phyloP scores from a whole-genome alignment of 768 basidiomycete genomes.

The Lyophyllum semitale region DNA sequence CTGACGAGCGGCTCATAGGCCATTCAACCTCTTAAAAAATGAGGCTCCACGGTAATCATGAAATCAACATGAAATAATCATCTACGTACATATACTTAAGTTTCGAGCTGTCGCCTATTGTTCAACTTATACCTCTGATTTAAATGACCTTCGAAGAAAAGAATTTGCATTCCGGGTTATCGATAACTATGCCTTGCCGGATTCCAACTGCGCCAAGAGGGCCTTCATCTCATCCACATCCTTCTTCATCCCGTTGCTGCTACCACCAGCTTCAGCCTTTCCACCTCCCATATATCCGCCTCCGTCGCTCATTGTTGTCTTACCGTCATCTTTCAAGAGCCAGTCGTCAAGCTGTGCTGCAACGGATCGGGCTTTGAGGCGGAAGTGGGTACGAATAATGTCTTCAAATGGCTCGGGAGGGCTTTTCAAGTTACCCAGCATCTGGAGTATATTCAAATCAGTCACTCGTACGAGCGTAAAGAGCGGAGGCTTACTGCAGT shows the following conservation, averaged over 20 bases:
- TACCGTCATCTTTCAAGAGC: slow-evolving; percentile 77
- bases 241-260: slow-evolving; percentile 61
- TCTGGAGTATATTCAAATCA: slow-evolving; percentile 43
- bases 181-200: background rate
- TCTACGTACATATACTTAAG: background rate
- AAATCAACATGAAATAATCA: background rate
- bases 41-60: too few species aligned
- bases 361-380: slow-evolving; percentile 77
- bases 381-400: slow-evolving; percentile 88
- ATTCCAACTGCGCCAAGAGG: slow-evolving; percentile 46
- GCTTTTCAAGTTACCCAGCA: slow-evolving; percentile 80
- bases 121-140: too few species aligned
- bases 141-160: background rate
- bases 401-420: slow-evolving; percentile 87
- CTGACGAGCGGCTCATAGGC: slow-evolving; percentile 8
- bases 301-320: slow-evolving; percentile 55
- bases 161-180: background rate
- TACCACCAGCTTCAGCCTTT: slow-evolving; percentile 41
- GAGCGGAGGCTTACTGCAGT: slow-evolving; percentile 63
- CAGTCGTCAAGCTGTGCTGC: slow-evolving; percentile 76
- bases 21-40: slow-evolving; percentile 13
- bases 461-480: background rate
- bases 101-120: background rate
- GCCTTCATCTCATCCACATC: slow-evolving; percentile 75
- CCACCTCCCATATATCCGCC: slow-evolving; percentile 34